Evolutionary conservation across 2,329 filamentous ascomycete species (phyloP), one percentile per base, ranked within the genome.

Genomic region (Thelonectria blattea): DNA sequence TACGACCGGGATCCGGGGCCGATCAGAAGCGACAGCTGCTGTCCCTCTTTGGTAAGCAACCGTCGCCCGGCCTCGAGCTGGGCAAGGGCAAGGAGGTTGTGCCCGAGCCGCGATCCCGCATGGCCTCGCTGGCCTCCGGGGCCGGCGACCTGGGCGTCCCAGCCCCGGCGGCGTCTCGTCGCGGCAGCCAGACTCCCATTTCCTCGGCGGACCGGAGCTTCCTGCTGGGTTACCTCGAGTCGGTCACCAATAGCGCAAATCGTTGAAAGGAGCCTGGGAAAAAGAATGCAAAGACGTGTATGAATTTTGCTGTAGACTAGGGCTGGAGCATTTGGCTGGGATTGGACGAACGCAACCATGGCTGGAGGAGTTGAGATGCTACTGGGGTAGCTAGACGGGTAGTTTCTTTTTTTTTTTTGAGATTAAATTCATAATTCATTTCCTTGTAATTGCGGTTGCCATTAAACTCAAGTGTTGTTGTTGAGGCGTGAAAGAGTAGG

Each of bases 171-270:
- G 73, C 66, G 22, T 78, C 77, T 39, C 76, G 81, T 42, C 78
- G 82, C 11, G 80, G 79, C 17, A 84, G 81, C 62, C 79, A 83
- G 69, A 80, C 81, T 32, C 79, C 84, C 12, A 86, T 88, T 46
- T 90, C 88, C 4, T 85, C 90, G 0, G 89, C 86, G 0, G 88
- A 95, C 67, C 89, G 91, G 71, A 88, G 83, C 15, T 95, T 95
- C 69, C 77, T 96, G 71, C 80, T 95, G 52, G 89, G 85, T 10
- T 95, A 92, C 72, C 77, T 96, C 68, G 86, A 91, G 64, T 80
- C 80, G 24, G 79, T 81, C 3, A 80, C 81, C 11, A 77, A 78
- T 37, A 78, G 70, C 45, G 72, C 73, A n/a, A 72, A 72, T 20
- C 73, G 75, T 41, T 78, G 60, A 73, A 18, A 56, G 51, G 17